These are phyloP conservation scores for Sarocladiaceae sp. DNA, from an alignment of 2,329 filamentous ascomycete species.

Conservation along the genomic window DNA sequence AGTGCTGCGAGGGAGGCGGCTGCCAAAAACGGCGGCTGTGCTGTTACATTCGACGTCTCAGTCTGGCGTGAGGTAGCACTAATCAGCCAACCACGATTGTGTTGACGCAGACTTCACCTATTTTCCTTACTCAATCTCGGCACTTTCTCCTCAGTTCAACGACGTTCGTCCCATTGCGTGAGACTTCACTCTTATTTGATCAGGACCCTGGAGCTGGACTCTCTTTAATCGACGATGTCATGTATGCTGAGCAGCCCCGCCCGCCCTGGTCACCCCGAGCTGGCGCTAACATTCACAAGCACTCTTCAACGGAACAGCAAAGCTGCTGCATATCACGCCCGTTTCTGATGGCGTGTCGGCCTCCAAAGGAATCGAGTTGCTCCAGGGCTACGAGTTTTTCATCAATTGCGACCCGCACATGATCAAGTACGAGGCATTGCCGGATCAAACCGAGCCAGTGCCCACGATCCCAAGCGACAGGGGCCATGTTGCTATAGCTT, in stretches of 20 bases:
- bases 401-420: conserved; percentile 47
- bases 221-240: background rate
- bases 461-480: conserved; percentile 23
- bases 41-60: no score
- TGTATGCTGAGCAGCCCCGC: background rate
- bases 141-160: no score
- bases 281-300: conserved; percentile 14
- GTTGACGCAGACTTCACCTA: no score
- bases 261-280: background rate
- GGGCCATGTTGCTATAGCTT: conserved; percentile 15
- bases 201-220: background rate
- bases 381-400: conserved; percentile 47
- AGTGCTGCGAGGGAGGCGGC: no score
- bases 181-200: background rate
- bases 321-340: conserved; percentile 34
- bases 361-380: conserved; percentile 33
- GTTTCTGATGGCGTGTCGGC: conserved; percentile 32
- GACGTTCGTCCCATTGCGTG: background rate
- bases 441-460: conserved; percentile 21
- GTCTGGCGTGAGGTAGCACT: no score
- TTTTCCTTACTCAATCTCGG: no score
- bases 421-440: conserved; percentile 25
- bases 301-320: conserved; percentile 38
- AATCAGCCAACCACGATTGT: no score
- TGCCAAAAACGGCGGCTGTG: no score